Evolutionary conservation across 164 flowering plant genomes (phyloP).

Genomic region (Annona squamosa): DNA sequence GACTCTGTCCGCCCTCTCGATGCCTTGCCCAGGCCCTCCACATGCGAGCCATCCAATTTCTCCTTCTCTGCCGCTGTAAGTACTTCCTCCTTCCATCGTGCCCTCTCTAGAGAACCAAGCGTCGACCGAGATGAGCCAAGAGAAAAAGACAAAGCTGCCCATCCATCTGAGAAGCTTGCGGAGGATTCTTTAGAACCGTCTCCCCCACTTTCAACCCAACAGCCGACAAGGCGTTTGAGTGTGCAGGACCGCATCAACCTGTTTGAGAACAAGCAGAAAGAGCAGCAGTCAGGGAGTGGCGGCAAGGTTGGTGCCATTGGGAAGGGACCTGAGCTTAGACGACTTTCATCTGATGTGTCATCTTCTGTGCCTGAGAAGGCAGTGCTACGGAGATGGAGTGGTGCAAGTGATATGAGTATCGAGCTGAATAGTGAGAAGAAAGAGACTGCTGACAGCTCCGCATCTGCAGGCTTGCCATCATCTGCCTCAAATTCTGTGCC

Average conservation of each 20-base stretch:
- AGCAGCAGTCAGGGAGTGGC: constrained; percentile 34
- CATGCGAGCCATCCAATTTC: constrained; percentile 6
- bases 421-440: constrained; percentile 39
- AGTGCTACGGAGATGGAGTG: constrained; percentile 93
- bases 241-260: constrained; percentile 89
- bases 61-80: constrained; percentile 5
- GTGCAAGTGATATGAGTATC: constrained; percentile 28
- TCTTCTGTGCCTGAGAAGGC: constrained; percentile 43
- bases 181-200: constrained; percentile 19
- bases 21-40: background rate
- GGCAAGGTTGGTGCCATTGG: constrained; percentile 36
- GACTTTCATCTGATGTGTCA: constrained; percentile 70
- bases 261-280: constrained; percentile 91
- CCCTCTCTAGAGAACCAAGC: constrained; percentile 24
- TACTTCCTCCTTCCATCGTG: constrained; percentile 17
- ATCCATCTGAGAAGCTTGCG: constrained; percentile 14
- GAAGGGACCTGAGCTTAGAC: constrained; percentile 55
- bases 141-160: constrained; percentile 12
- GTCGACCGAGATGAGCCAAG: constrained; percentile 27
- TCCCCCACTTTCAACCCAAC: constrained; percentile 20
- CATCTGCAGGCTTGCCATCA: constrained; percentile 44
- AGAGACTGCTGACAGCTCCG: constrained; percentile 30
- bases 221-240: constrained; percentile 66
- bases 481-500: constrained; percentile 29
- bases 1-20: constrained; percentile 19